A percentile compares a stretch with the other conserved stretches of the same genome.
Conservation (phyloP, 306 rosid species). For the Medicago lupulina region DNA sequence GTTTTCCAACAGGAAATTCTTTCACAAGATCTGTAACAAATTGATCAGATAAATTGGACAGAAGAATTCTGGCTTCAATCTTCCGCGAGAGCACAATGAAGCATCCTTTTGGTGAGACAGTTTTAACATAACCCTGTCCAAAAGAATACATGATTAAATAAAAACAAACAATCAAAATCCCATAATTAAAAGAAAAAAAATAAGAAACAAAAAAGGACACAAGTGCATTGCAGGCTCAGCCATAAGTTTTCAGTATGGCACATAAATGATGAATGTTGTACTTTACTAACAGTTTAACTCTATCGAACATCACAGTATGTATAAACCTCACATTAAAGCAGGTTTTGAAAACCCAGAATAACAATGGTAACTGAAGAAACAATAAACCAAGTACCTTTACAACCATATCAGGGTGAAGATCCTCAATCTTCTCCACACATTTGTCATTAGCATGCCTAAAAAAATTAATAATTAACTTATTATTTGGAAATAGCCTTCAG, state of each 20-base stretch:
- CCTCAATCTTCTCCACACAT: conserved; percentile 64
- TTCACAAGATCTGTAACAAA: conserved; percentile 68
- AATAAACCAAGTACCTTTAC: conserved; percentile 62
- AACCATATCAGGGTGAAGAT: conserved; percentile 70
- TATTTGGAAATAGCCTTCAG: not conserved
- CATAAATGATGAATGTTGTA: not conserved
- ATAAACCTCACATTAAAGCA: not conserved
- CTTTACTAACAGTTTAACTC: not conserved
- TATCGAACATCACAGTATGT: conserved; percentile 6
- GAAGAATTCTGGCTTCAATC: conserved; percentile 83
- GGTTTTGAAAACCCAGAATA: conserved; percentile 11
- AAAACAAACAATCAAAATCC: conserved; percentile 17
- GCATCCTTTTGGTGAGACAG: conserved; percentile 83
- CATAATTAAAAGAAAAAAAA: not conserved
- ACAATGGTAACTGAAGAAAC: conserved; percentile 8
- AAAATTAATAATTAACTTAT: conserved; percentile 30
- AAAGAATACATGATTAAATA: conserved; percentile 25
- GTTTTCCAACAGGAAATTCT: conserved; percentile 86
- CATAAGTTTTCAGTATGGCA: conserved; percentile 12
- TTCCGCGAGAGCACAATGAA: conserved; percentile 80
- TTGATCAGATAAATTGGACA: conserved; percentile 79
- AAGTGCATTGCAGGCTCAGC: conserved; percentile 1
- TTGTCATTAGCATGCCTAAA: conserved; percentile 52
- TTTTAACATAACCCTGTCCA: conserved; percentile 84
- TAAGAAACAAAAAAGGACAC: not conserved